Evolutionary conservation across 2,329 filamentous ascomycete genomes (phyloP).

Genomic region (Cadophora sp.): DNA sequence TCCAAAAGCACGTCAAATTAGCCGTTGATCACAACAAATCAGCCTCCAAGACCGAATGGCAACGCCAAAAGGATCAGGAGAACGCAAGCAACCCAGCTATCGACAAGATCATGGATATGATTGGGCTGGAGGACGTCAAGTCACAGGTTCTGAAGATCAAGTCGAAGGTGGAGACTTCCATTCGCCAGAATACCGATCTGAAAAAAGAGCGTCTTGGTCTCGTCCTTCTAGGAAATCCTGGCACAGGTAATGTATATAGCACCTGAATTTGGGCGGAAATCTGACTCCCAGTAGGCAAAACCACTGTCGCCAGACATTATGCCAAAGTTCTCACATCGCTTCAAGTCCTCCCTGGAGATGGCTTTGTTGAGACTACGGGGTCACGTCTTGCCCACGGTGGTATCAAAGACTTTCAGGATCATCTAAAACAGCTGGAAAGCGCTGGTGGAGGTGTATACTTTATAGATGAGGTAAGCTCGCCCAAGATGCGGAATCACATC

Average conservation of each 20-base stretch:
- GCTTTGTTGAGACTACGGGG: slow-evolving; percentile 72
- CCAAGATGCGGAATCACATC: too few relatives aligned
- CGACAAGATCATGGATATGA: slow-evolving; percentile 72
- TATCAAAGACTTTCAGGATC: slow-evolving; percentile 60
- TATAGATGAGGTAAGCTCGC: slow-evolving; percentile 57
- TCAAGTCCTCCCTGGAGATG: slow-evolving; percentile 64
- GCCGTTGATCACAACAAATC: slow-evolving; percentile 37
- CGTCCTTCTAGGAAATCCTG: slow-evolving; percentile 74
- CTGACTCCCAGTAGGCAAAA: slow-evolving; percentile 69
- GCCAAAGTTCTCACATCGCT: slow-evolving; percentile 68
- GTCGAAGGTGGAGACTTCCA: slow-evolving; percentile 62
- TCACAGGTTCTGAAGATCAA: slow-evolving; percentile 68
- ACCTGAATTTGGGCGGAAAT: neutral
- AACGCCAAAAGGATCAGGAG: slow-evolving; percentile 61
- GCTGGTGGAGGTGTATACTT: slow-evolving; percentile 74
- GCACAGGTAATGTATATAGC: slow-evolving; percentile 63
- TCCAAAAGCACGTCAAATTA: slow-evolving; percentile 29
- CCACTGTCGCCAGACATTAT: slow-evolving; percentile 76
- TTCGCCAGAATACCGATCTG: slow-evolving; percentile 63
- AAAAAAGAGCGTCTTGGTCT: slow-evolving; percentile 66
- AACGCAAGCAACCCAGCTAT: slow-evolving; percentile 58
- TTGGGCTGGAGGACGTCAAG: slow-evolving; percentile 75
- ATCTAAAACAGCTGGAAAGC: slow-evolving; percentile 64
- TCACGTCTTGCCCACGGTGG: slow-evolving; percentile 69
- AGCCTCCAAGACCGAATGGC: slow-evolving; percentile 61